A percentile compares a stretch with the other conserved stretches of the same genome.
phyloP scores from a whole-genome alignment of 2,329 filamentous ascomycete species.

The Cryphonectria nitschkei region DNA sequence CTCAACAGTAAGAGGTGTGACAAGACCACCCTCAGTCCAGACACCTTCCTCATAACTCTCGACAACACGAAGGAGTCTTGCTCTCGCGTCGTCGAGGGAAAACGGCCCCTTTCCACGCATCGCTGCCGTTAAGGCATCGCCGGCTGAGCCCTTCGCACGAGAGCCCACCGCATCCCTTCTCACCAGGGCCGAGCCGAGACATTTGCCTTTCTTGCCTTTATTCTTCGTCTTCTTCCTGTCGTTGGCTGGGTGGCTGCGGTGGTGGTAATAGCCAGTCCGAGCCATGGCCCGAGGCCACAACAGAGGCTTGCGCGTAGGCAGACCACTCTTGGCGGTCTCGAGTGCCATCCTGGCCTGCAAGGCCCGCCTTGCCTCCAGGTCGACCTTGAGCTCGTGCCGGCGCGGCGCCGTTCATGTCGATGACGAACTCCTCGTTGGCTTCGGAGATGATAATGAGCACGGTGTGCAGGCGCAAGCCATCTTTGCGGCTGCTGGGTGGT shows the following conservation, averaged over 20 bases:
- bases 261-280: neutral
- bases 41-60: neutral
- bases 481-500: neutral
- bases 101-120: no score
- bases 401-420: neutral
- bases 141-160: no score
- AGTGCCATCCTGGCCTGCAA: neutral
- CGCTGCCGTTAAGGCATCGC: no score
- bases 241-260: no score
- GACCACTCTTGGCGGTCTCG: neutral
- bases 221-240: no score
- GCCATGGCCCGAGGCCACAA: neutral
- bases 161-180: no score
- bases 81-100: neutral
- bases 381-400: neutral
- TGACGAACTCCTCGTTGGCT: constrained; percentile 1
- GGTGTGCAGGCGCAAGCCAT: neutral
- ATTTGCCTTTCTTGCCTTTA: no score
- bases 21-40: neutral
- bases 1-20: neutral
- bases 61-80: neutral
- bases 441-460: neutral
- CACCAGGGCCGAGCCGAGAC: no score
- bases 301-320: neutral
- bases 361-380: neutral